Conservation (phyloP, 2,329 filamentous ascomycete species). For the Lecanosticta acicola region DNA sequence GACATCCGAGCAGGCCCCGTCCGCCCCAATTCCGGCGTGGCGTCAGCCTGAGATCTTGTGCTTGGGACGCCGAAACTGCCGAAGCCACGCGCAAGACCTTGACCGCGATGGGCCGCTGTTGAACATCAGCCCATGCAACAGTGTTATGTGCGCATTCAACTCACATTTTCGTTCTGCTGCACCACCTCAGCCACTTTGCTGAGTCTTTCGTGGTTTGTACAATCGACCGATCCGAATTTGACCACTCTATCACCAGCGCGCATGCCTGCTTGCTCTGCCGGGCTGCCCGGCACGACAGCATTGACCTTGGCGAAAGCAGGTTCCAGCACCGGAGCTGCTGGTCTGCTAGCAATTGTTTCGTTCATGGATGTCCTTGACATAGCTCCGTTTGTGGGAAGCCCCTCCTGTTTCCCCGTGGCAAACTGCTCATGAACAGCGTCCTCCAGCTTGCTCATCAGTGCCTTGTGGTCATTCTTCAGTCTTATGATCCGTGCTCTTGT, state of each 20-base stretch:
- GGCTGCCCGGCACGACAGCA: conserved; percentile 69
- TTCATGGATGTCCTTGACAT: conserved; percentile 18
- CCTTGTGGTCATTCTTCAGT: conserved; percentile 88
- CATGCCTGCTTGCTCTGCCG: conserved; percentile 76
- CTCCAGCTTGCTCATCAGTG: conserved; percentile 77
- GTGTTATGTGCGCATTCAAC: conserved; percentile 34
- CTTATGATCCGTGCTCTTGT: conserved; percentile 84
- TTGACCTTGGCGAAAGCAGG: conserved; percentile 85
- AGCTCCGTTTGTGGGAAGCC: conserved; percentile 8
- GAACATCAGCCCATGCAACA: conserved; percentile 11
- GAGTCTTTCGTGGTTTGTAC: conserved; percentile 78
- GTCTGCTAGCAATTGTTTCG: conserved; percentile 3
- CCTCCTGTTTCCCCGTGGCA: conserved; percentile 43
- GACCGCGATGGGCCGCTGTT: conserved; percentile 64
- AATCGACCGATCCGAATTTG: conserved; percentile 78
- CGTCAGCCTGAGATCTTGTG: conserved; percentile 63
- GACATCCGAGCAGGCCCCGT: conserved; percentile 81
- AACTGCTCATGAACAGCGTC: conserved; percentile 85
- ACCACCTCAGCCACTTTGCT: conserved; percentile 84
- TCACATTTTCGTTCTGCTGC: conserved; percentile 80
- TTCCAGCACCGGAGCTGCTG: conserved; percentile 38
- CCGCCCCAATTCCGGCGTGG: conserved; percentile 85
- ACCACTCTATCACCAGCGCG: conserved; percentile 74
- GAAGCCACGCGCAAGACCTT: conserved; percentile 53
- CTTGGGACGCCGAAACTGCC: conserved; percentile 53